Base-by-base conservation (phyloP, 2,329 filamentous ascomycete species). In the Neobulgaria alba region DNA sequence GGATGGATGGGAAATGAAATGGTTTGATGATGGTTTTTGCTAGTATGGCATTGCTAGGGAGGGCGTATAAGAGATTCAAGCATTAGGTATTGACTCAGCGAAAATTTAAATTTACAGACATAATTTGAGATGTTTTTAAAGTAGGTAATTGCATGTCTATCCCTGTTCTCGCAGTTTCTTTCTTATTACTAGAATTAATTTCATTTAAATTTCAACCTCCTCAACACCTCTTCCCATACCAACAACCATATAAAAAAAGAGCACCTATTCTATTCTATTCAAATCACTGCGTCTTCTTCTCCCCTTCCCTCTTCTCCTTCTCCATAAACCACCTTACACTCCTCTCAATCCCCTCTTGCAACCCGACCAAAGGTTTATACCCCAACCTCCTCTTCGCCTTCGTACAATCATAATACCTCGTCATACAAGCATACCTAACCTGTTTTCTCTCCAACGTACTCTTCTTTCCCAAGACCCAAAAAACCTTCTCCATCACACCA, bases 371-470 rank as follows among this genome's bases (percentile, higher is more conserved):
- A 3, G 84, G 83, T 59, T 64, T 60, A 62, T 89, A 89, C 3
- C 79, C 79, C 41, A 89, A 64, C 51, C 82, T 68, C 53, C 61
- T 67, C 69, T 77, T 83, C 42, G 84, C 84, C 72, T 89, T 89
- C 44, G 68, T 67, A 58, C 87, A 86, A 63, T 79, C 78, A 63
- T 84, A 87, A 64, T 87, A 89, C 42, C 84, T 71, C 42, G 78
- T 83, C 79, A 87, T 84, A 59, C 74, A 79, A 57, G 76, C 77
- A 60, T 81, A 85, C 50, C 73, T 67, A 46, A 84, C 57, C 38
- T 57, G 49, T 37, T 51, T 44, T 36, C 40, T 54, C 21, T 57
- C 58, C 53, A 82, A 72, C 14, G 71, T 78, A 2, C 75, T 67
- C 29, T 67, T 67, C 58, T 69, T 73, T 39, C 71, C 58, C 33